A percentile compares a stretch with the other conserved stretches of the same genome.
phyloP scores from a whole-genome alignment of 2,329 filamentous ascomycete species.

The Thielaviopsis euricoi region DNA sequence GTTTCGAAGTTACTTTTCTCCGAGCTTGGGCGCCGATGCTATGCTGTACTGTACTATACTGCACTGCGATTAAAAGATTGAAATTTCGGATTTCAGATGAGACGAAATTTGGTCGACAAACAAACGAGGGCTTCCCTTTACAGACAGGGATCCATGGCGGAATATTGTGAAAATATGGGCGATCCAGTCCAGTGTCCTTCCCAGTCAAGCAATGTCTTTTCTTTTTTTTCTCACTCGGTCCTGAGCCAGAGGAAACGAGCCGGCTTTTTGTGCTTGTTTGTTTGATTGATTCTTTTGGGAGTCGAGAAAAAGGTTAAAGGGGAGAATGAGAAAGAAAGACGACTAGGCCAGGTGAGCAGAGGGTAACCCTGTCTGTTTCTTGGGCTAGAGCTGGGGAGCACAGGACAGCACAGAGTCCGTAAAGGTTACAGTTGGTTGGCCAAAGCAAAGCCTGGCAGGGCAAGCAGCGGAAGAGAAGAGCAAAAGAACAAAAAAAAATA shows the following conservation, averaged over 20 bases:
- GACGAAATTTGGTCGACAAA: slow-evolving; percentile 10
- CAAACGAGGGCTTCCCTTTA: slow-evolving; percentile 7
- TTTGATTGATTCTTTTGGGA: not conserved
- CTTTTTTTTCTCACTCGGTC: too few species aligned
- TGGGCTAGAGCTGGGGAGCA: not conserved
- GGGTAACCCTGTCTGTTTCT: not conserved
- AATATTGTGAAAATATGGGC: not conserved
- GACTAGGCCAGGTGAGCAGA: not conserved
- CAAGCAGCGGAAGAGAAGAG: not conserved
- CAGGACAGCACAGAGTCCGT: not conserved
- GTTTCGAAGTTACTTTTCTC: not conserved
- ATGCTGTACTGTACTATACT: too few species aligned
- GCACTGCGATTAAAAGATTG: not conserved
- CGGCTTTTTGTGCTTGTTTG: not conserved
- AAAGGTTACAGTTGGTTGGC: not conserved
- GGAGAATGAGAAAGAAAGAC: not conserved
- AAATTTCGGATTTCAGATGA: slow-evolving; percentile 11
- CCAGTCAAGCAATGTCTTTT: not conserved
- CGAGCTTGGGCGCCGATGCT: slow-evolving; percentile 1
- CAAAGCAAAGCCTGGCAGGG: not conserved
- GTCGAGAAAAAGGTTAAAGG: not conserved
- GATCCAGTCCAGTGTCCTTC: not conserved
- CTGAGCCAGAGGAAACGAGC: not conserved
- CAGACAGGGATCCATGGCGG: slow-evolving; percentile 7
- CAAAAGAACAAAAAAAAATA: not conserved